Evolutionary conservation across 1,284 basidiomycete genomes (phyloP), one percentile per base, ranked within the genome.

Genomic region (Pascua guehoae): DNA sequence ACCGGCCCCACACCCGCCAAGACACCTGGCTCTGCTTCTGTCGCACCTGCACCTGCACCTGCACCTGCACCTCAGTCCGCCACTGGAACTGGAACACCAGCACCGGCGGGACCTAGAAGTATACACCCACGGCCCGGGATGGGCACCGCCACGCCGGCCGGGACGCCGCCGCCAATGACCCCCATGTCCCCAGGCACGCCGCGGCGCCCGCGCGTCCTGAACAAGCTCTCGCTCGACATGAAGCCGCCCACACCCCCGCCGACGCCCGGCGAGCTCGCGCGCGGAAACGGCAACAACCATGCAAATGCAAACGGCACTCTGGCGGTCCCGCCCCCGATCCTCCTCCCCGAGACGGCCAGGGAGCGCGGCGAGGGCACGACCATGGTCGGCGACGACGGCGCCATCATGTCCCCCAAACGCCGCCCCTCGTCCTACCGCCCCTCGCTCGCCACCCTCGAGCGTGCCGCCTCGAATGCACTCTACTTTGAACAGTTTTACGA

Each of bases 401-500:
- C 24, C 24, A 32, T 32, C 4, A 32, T 7, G 7, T 32, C 7
- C 24, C 24, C 24, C 8, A 24, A 24, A 36, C 48, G 32, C 48
- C 48, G 14, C 14, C 10, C 16, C 24, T 32, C 24, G 24, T 14
- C 12, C 37, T 18, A 41, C 69, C 85, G 82, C 12, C 91, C 92
- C 24, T 92, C 91, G 49, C 81, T 98, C 49, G 82, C 86, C 47
- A 97, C 95, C 15, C 81, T 98, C 69, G 94, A 98, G 77, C 92
- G 89, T 73, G 90, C 92, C 53, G 91, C 93, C 48, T 88, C 92
- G 12, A 86, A 89, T 51, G 87, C 91, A 71, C 91, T 98, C 75
- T 96, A 87, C 82, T 96, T 98, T 76, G 94, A 98, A 81, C 95
- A 94, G 68, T 82, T 93, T 47, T 98, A 98, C 74, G 94, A 92